Conservation (phyloP, 768 basidiomycete species). For the Neoboletus magnificus region DNA sequence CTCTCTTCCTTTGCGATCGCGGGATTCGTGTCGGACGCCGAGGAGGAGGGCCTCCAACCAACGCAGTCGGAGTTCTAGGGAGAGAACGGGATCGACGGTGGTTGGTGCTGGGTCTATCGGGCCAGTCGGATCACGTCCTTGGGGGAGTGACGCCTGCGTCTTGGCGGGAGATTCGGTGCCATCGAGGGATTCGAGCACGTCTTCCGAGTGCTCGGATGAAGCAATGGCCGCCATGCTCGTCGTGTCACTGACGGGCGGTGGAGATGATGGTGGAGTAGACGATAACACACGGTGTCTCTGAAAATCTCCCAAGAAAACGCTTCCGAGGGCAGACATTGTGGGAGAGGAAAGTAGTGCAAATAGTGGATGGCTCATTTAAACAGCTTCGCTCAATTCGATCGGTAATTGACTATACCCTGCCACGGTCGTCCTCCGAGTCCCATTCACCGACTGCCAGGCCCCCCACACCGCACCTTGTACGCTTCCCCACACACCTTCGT, state of each 20-base stretch:
- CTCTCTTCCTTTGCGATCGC: slow-evolving; percentile 39
- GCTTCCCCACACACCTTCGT: slow-evolving; percentile 32
- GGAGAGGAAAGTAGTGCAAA: neutral
- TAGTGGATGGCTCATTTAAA: slow-evolving; percentile 11
- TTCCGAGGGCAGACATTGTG: slow-evolving; percentile 58
- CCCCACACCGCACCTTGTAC: slow-evolving; percentile 42
- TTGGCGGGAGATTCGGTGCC: slow-evolving; percentile 20
- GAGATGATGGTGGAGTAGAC: slow-evolving; percentile 50
- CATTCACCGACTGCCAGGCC: slow-evolving; percentile 48
- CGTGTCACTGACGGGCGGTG: slow-evolving; percentile 28
- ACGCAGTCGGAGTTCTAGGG: slow-evolving; percentile 70
- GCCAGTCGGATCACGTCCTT: slow-evolving; percentile 4
- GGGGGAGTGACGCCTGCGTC: slow-evolving; percentile 2
- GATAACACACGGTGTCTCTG: slow-evolving; percentile 62
- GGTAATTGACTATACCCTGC: slow-evolving; percentile 70
- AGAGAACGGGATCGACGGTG: slow-evolving; percentile 59
- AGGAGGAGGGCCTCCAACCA: slow-evolving; percentile 78
- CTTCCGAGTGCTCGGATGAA: slow-evolving; percentile 13
- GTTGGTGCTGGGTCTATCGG: slow-evolving; percentile 4
- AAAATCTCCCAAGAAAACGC: slow-evolving; percentile 78
- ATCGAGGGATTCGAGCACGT: slow-evolving; percentile 21
- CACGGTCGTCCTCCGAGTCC: slow-evolving; percentile 32
- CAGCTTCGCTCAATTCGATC: slow-evolving; percentile 54
- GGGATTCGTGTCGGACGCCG: slow-evolving; percentile 53
- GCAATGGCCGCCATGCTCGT: slow-evolving; percentile 17